Base-by-base conservation (phyloP, 441 rosid species). In the Omphalea diandra region DNA sequence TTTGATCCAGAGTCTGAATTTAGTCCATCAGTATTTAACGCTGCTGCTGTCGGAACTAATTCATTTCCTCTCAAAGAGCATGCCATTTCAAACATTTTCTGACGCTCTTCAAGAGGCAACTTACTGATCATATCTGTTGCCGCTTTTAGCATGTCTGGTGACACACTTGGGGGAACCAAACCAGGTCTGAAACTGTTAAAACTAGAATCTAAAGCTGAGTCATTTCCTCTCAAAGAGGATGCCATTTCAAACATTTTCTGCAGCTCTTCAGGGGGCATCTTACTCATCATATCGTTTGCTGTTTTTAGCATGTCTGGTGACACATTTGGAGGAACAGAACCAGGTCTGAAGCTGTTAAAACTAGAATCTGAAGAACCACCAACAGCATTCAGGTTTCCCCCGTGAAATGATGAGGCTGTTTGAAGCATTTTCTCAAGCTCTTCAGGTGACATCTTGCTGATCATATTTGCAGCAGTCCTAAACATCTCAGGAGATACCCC, bases 341-440 rank as follows among this genome's bases (percentile, higher is more conserved):
- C 83, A 32, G 88, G 82, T 56, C 81, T 61, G 63, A 82, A 85
- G 76, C 82, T 67, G 32, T 80, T 81, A 52, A 75, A 65, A 66
- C 74, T 54, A 63, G 63, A 17, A 79, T 60, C 80, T 10, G 72
- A 75, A 60, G 82, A 63, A 66, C 84, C 80, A 1, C 71, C 75
- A 29, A 69, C 64, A 26, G 76, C 7, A 55, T 65, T 67, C 61
- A 87, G 85, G 75, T 78, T 85, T 69, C 71, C 88, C 52, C 87
- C 91, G 35, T 85, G 83, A 73, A 86, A 88, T 3, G 97, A 87
- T 15, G 97, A 88, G 29, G 98, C 97, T 81, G 89, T 24, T 69
- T 88, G 86, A 73, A 89, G 82, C 94, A 92, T 88, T 68, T 77
- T 92, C 57, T 92, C 88, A 67, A 95, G 94, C 78, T 92, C 98